A percentile compares a stretch with the other conserved stretches of the same genome.
These are phyloP conservation scores for Morella rubra DNA, from an alignment of 306 rosid species.

Conservation along the genomic window DNA sequence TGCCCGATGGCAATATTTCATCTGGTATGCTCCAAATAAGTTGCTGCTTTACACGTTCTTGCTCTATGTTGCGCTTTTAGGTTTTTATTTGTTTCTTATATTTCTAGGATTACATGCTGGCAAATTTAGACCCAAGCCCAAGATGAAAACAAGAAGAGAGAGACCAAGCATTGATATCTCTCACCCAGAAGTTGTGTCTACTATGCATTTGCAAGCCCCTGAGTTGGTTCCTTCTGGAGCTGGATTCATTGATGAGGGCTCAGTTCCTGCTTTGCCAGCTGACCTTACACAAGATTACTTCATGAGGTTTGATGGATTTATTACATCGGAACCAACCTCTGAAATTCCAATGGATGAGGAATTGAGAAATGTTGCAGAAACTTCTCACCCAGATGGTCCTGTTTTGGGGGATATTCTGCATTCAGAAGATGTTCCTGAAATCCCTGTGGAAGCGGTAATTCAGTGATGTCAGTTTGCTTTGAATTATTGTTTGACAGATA, in stretches of 20 bases:
- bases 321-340: slow-evolving; percentile 28
- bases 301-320: slow-evolving; percentile 32
- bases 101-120: slow-evolving; percentile 31
- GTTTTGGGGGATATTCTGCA: slow-evolving; percentile 43
- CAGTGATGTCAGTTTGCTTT: slow-evolving; percentile 5
- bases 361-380: slow-evolving; percentile 32
- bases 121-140: slow-evolving; percentile 43
- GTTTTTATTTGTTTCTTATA: not conserved
- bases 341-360: slow-evolving; percentile 47
- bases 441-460: slow-evolving; percentile 39
- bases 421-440: slow-evolving; percentile 37
- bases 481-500: not conserved
- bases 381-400: slow-evolving; percentile 28
- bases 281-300: slow-evolving; percentile 39
- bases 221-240: slow-evolving; percentile 24
- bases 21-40: slow-evolving; percentile 28
- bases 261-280: slow-evolving; percentile 31
- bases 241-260: slow-evolving; percentile 21
- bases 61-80: not conserved
- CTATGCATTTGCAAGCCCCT: slow-evolving; percentile 17
- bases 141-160: slow-evolving; percentile 25
- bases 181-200: slow-evolving; percentile 33
- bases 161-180: slow-evolving; percentile 17
- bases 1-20: slow-evolving; percentile 18
- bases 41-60: slow-evolving; percentile 11